Conservation (phyloP, 345 rosid genomes). For the Salix purpurea region DNA sequence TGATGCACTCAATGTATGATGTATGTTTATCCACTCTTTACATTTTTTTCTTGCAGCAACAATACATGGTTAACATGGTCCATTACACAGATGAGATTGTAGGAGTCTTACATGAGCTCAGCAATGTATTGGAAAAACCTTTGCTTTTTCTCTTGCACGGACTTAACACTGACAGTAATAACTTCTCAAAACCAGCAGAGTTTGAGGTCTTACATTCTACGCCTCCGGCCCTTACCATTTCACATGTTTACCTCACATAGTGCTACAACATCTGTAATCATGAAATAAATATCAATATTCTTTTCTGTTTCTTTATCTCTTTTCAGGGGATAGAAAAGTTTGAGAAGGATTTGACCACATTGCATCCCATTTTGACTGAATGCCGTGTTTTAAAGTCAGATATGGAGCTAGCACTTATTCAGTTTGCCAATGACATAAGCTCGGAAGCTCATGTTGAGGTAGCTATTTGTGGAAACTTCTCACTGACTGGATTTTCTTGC, state of each 20-base stretch:
- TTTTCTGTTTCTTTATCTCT: constrained; percentile 6
- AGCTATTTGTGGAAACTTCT: not conserved
- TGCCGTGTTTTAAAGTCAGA: constrained; percentile 83
- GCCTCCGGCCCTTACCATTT: constrained; percentile 11
- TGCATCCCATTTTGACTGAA: constrained; percentile 90
- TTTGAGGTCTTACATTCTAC: constrained; percentile 52
- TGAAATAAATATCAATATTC: constrained; percentile 3
- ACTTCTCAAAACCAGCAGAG: constrained; percentile 73
- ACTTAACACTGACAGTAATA: constrained; percentile 79
- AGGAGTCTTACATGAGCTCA: constrained; percentile 45
- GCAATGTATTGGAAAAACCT: constrained; percentile 55
- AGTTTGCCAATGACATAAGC: constrained; percentile 93
- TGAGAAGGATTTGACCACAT: constrained; percentile 56
- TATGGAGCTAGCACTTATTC: constrained; percentile 75
- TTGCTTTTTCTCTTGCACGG: constrained; percentile 75
- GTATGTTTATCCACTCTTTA: constrained; percentile 7
- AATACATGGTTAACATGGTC: constrained; percentile 62
- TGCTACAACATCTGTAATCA: not conserved
- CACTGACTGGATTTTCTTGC: not conserved
- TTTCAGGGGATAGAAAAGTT: constrained; percentile 71
- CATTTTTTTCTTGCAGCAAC: constrained; percentile 48
- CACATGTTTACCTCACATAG: not conserved
- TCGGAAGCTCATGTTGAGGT: constrained; percentile 98
- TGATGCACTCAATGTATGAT: constrained; percentile 5
- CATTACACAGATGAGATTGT: constrained; percentile 67